Evolutionary conservation across 257 asterid genomes (phyloP).

Genomic region (Salvia hispanica): DNA sequence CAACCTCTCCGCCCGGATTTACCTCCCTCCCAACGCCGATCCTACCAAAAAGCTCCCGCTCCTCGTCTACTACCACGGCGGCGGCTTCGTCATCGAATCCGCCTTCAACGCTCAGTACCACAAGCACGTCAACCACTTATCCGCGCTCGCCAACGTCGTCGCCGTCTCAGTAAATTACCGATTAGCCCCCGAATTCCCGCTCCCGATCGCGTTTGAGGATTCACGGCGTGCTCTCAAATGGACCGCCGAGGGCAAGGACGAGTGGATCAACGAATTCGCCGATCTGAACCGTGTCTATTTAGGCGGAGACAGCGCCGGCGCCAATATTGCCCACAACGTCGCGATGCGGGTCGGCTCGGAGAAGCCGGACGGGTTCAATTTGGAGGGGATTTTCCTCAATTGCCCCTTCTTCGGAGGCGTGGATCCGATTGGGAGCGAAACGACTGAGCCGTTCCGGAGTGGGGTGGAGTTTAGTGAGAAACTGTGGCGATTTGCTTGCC

Average conservation of each 20-base stretch:
- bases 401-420: slow-evolving; percentile 59
- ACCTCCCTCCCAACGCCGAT: slow-evolving; percentile 33
- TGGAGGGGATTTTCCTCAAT: slow-evolving; percentile 48
- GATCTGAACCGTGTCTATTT: slow-evolving; percentile 50
- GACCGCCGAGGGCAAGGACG: slow-evolving; percentile 35
- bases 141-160: slow-evolving; percentile 41
- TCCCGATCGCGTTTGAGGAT: slow-evolving; percentile 41
- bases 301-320: slow-evolving; percentile 79
- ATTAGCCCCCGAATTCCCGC: slow-evolving; percentile 44
- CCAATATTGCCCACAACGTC: slow-evolving; percentile 48
- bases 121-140: slow-evolving; percentile 38
- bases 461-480: background rate
- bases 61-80: slow-evolving; percentile 60
- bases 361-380: slow-evolving; percentile 27
- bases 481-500: slow-evolving; percentile 36
- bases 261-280: slow-evolving; percentile 48
- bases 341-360: slow-evolving; percentile 48
- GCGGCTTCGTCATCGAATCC: slow-evolving; percentile 45
- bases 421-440: slow-evolving; percentile 47
- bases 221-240: slow-evolving; percentile 43
- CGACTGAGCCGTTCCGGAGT: accelerated
- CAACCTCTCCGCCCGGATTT: slow-evolving; percentile 45
- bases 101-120: slow-evolving; percentile 44
- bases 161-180: slow-evolving; percentile 41
- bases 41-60: slow-evolving; percentile 46